Percentiles rank a stretch among this genome's conserved stretches.
phyloP scores from a whole-genome alignment of 2,329 filamentous ascomycete species.

The Zarea fungicola region DNA sequence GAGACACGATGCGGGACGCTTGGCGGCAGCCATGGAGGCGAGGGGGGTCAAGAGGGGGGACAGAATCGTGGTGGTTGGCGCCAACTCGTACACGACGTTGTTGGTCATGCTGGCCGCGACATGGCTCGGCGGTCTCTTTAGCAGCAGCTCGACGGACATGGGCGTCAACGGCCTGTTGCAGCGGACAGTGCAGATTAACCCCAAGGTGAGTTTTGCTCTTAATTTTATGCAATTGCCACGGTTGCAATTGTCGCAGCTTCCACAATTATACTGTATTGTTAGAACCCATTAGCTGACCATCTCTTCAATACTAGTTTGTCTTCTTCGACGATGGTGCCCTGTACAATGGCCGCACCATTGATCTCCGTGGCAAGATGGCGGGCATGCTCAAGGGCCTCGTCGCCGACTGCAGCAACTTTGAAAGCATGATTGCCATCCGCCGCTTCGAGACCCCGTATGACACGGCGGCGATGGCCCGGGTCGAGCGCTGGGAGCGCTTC shows the following conservation, averaged over 20 bases:
- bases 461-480: conserved; percentile 45
- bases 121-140: conserved; percentile 70
- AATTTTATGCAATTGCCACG: no score
- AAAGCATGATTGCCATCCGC: conserved; percentile 59
- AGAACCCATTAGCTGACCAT: no score
- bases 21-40: conserved; percentile 62
- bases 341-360: conserved; percentile 72
- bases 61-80: conserved; percentile 68
- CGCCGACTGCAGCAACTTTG: conserved; percentile 53
- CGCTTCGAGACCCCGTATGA: conserved; percentile 55
- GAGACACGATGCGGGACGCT: conserved; percentile 48
- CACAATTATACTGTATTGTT: no score
- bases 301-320: conserved; percentile 45
- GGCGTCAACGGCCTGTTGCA: conserved; percentile 73
- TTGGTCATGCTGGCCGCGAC: conserved; percentile 64
- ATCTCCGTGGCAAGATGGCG: conserved; percentile 67
- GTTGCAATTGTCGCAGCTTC: no score
- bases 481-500: conserved; percentile 42
- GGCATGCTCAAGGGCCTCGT: conserved; percentile 63
- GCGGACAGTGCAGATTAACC: conserved; percentile 67
- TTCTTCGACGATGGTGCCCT: conserved; percentile 77
- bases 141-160: conserved; percentile 76
- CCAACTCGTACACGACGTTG: conserved; percentile 70
- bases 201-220: conserved; percentile 43
- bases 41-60: conserved; percentile 67